Percentiles rank a stretch among this genome's conserved stretches.
These are phyloP conservation scores for Colletotrichum tropicicola DNA, from an alignment of 2,329 filamentous ascomycete genomes.

Conservation along the genomic window DNA sequence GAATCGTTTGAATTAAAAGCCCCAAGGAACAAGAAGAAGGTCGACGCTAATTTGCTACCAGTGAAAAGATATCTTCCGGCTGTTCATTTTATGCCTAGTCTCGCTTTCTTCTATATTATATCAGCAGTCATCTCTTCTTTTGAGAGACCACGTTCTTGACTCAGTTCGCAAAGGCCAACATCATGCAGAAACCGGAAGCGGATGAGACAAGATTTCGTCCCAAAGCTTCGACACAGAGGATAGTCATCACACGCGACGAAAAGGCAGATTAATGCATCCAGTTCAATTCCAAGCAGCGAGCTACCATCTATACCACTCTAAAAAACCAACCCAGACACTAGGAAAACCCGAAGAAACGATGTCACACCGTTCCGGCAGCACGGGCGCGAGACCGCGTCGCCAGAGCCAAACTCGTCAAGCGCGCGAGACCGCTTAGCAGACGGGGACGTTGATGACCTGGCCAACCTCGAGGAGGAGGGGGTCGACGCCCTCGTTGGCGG, in stretches of 20 bases:
- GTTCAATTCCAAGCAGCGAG: background rate
- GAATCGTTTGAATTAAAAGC: no score
- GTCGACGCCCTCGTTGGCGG: conserved; percentile 9
- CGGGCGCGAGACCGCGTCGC: background rate
- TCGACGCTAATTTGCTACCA: no score
- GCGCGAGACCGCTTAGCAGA: background rate
- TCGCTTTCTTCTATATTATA: no score
- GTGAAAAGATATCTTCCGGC: no score
- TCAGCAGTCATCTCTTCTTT: no score
- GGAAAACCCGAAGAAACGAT: background rate
- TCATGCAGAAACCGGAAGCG: no score
- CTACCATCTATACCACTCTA: background rate
- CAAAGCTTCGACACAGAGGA: no score
- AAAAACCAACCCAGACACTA: background rate
- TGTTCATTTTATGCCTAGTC: no score
- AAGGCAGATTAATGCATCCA: background rate
- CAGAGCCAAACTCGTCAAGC: background rate
- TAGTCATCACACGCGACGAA: background rate
- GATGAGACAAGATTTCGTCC: no score
- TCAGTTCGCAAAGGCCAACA: no score
- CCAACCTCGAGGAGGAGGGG: background rate
- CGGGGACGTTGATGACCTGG: conserved; percentile 15
- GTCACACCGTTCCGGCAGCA: background rate
- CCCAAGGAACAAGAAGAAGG: no score
- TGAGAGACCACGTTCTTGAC: no score